A percentile compares a stretch with the other conserved stretches of the same genome.
phyloP scores from a whole-genome alignment of 2,329 filamentous ascomycete genomes.

The Pseudogymnoascus sp. region DNA sequence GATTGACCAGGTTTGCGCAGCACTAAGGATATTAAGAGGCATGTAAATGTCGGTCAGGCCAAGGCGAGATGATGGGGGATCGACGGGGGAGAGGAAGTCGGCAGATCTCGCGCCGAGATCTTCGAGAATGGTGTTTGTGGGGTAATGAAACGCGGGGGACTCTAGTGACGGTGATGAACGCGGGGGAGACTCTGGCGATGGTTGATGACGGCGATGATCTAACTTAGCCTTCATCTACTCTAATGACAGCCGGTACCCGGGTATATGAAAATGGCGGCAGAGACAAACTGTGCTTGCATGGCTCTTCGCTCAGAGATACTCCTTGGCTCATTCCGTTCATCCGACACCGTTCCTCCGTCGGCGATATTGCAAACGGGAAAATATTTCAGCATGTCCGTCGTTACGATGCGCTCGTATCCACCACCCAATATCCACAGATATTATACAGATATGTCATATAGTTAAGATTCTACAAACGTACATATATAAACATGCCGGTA shows the following conservation, averaged over 20 bases:
- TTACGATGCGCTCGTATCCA: not conserved
- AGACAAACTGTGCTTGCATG: not conserved
- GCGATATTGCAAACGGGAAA: conserved; percentile 6
- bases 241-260: not conserved
- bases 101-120: conserved; percentile 2
- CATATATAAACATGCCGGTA: not conserved
- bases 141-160: not conserved
- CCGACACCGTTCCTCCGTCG: not conserved
- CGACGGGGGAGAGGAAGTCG: not conserved
- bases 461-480: not conserved
- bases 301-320: not conserved
- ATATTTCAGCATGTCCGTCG: conserved; percentile 6
- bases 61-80: not conserved
- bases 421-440: not conserved
- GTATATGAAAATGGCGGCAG: not conserved
- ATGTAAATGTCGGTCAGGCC: not conserved
- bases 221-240: not conserved
- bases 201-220: not conserved
- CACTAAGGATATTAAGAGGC: not conserved
- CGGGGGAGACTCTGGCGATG: not conserved
- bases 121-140: conserved; percentile 13
- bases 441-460: not conserved
- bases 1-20: not conserved
- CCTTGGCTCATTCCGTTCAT: not conserved
- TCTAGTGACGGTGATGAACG: too few relatives aligned